Conservation (phyloP, 345 rosid genomes). For the Crucihimalaya himalaica region DNA sequence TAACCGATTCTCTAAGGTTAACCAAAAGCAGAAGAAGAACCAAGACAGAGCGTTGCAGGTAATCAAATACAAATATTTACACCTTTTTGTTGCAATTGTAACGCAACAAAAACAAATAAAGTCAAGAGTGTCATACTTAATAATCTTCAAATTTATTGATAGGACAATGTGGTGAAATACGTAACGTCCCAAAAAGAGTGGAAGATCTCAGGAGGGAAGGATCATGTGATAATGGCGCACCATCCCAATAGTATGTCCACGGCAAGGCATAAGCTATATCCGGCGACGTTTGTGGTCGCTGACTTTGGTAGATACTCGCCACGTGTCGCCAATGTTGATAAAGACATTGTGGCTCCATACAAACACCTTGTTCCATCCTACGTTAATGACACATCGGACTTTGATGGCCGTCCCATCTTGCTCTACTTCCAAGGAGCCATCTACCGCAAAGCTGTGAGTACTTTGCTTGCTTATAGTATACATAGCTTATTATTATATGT, state of each 20-base stretch:
- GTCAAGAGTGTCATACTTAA: not conserved
- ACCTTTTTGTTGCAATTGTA: not conserved
- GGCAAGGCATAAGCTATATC: constrained; percentile 79
- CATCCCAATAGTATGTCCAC: constrained; percentile 91
- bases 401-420: constrained; percentile 70
- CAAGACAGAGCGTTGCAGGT: constrained; percentile 55
- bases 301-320: constrained; percentile 96
- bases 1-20: constrained; percentile 67
- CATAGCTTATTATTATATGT: not conserved
- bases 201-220: constrained; percentile 75
- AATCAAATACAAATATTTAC: not conserved
- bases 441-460: constrained; percentile 85
- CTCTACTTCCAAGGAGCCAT: constrained; percentile 97
- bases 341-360: constrained; percentile 94
- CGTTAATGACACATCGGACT: constrained; percentile 61
- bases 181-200: constrained; percentile 69
- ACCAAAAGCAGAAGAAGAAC: constrained; percentile 61
- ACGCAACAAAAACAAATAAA: not conserved
- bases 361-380: constrained; percentile 70
- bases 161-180: constrained; percentile 66
- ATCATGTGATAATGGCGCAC: constrained; percentile 85
- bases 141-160: not conserved
- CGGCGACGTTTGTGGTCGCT: constrained; percentile 76
- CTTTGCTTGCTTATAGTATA: not conserved
- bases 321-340: constrained; percentile 71